A percentile compares a stretch with the other conserved stretches of the same genome.
Evolutionary conservation across 2,329 filamentous ascomycete genomes (phyloP).

Genomic region (Eutypella sp.): DNA sequence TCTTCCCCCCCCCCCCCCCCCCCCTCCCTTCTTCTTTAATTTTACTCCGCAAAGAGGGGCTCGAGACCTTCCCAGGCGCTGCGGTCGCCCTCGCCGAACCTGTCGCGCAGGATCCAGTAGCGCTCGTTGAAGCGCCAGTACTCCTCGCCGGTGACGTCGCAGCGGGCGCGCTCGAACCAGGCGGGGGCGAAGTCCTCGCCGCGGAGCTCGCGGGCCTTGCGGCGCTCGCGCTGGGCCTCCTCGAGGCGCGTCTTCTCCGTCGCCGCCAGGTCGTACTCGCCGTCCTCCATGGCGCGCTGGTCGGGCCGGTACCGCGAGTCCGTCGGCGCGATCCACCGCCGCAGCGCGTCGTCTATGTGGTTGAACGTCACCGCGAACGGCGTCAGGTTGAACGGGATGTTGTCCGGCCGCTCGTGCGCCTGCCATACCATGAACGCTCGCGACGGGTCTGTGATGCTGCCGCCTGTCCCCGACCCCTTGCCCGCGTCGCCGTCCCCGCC

Average conservation of each 20-base stretch:
- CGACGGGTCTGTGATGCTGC: slow-evolving; percentile 58
- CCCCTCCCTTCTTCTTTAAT: too few relatives aligned
- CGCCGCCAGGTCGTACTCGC: slow-evolving; percentile 91
- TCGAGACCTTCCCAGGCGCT: slow-evolving; percentile 67
- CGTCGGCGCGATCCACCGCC: slow-evolving; percentile 76
- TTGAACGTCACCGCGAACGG: slow-evolving; percentile 95
- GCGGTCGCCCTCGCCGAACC: slow-evolving; percentile 55
- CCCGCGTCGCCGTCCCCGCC: too few relatives aligned
- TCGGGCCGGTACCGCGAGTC: slow-evolving; percentile 91
- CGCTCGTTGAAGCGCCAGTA: slow-evolving; percentile 86
- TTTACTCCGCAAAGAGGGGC: slow-evolving; percentile 62
- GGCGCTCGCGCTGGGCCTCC: slow-evolving; percentile 77
- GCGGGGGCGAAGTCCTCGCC: slow-evolving; percentile 79
- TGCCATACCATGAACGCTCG: slow-evolving; percentile 92
- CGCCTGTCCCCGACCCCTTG: too few relatives aligned
- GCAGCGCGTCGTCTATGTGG: slow-evolving; percentile 78
- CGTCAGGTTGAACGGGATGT: slow-evolving; percentile 94
- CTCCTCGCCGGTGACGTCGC: slow-evolving; percentile 76
- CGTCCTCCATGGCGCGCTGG: slow-evolving; percentile 97
- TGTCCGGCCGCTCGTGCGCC: slow-evolving; percentile 71
- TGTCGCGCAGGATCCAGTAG: slow-evolving; percentile 77
- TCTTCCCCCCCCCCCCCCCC: background rate
- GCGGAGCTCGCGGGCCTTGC: slow-evolving; percentile 65
- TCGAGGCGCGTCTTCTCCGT: slow-evolving; percentile 92
- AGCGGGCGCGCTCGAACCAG: slow-evolving; percentile 75